Conservation (phyloP, 768 basidiomycete genomes). For the Xerocomellus intermedius region DNA sequence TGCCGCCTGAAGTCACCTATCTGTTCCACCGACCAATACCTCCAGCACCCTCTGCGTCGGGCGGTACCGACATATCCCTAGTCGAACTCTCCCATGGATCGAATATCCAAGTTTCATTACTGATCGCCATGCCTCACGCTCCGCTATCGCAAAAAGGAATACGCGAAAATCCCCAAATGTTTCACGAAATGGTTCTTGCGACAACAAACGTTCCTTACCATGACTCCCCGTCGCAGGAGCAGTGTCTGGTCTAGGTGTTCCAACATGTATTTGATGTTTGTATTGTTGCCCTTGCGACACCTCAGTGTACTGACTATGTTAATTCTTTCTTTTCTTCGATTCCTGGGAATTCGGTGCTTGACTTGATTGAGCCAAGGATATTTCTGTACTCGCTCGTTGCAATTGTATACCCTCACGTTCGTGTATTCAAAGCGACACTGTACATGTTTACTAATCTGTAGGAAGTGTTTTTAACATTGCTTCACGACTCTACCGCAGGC, state of each 20-base stretch:
- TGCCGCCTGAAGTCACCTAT: slow-evolving; percentile 30
- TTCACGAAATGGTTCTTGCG: slow-evolving; percentile 28
- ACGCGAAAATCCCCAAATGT: not conserved
- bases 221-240: slow-evolving; percentile 13
- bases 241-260: not conserved
- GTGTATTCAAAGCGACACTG: not conserved
- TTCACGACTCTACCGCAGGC: too few species aligned
- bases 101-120: slow-evolving; percentile 26
- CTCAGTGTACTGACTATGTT: slow-evolving; percentile 6
- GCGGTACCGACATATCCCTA: not conserved
- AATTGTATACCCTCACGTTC: not conserved
- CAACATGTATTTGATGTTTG: slow-evolving; percentile 13
- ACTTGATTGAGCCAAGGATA: not conserved
- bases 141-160: slow-evolving; percentile 1
- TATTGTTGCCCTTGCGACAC: slow-evolving; percentile 1
- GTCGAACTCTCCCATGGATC: slow-evolving; percentile 16
- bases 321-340: not conserved
- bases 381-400: not conserved
- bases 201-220: slow-evolving; percentile 22
- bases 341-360: not conserved
- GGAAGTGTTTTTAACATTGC: too few species aligned
- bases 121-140: slow-evolving; percentile 29
- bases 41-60: not conserved
- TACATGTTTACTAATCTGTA: not conserved
- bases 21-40: slow-evolving; percentile 25